Conservation (phyloP, 768 basidiomycete genomes). For the Panellus pusillus region DNA sequence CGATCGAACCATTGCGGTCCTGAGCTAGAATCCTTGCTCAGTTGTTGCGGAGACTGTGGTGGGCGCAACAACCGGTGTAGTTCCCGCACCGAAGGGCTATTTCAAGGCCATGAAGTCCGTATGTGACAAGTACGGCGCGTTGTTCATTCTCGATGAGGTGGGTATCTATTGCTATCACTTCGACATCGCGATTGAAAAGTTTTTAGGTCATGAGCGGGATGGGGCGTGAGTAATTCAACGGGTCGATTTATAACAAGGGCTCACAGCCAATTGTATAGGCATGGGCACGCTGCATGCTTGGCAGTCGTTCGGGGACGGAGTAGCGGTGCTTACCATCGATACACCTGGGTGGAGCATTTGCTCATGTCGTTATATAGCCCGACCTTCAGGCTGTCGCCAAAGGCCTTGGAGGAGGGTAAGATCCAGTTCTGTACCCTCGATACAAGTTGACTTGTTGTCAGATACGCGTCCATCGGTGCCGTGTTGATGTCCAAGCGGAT, state of each 20-base stretch:
- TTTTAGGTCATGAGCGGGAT: conserved; percentile 80
- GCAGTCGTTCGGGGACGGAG: conserved; percentile 80
- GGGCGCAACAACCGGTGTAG: conserved; percentile 78
- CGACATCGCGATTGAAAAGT: neutral
- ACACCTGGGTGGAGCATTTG: neutral
- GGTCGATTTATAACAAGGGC: neutral
- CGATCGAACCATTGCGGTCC: conserved; percentile 9
- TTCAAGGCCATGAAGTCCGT: conserved; percentile 84
- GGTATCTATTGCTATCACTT: conserved; percentile 7
- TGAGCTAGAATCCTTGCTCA: conserved; percentile 25
- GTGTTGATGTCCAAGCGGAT: conserved; percentile 74
- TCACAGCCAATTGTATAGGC: conserved; percentile 40
- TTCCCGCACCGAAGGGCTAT: conserved; percentile 80
- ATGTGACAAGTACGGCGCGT: conserved; percentile 70
- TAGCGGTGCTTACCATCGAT: conserved; percentile 36
- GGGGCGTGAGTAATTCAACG: conserved; percentile 59
- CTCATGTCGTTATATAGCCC: conserved; percentile 41
- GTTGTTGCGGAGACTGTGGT: conserved; percentile 87
- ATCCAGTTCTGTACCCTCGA: neutral
- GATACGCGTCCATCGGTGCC: conserved; percentile 82
- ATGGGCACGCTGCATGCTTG: conserved; percentile 88
- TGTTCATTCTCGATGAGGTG: conserved; percentile 87
- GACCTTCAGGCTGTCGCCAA: conserved; percentile 91
- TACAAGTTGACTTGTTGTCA: conserved; percentile 26
- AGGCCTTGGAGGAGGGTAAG: conserved; percentile 85